phyloP scores from a whole-genome alignment of 768 basidiomycete genomes.

The Amanita inopinata region DNA sequence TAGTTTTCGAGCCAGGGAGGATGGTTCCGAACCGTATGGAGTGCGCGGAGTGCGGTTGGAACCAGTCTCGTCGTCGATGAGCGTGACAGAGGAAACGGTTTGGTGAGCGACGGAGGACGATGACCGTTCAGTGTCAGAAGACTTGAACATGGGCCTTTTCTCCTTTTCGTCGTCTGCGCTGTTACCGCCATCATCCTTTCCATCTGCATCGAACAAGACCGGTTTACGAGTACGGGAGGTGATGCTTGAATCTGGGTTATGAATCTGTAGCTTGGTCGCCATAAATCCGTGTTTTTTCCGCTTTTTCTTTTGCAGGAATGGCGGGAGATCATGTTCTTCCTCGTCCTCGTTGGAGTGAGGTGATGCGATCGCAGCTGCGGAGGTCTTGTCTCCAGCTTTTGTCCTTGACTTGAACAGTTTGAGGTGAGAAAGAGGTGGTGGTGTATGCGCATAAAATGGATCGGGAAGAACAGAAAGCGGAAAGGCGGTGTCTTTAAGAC shows the following conservation, averaged over 20 bases:
- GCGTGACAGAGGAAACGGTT: slow-evolving; percentile 2
- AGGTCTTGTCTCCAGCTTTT: background rate
- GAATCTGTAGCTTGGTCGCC: background rate
- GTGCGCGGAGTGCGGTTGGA: no score
- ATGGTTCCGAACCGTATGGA: background rate
- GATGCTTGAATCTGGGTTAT: background rate
- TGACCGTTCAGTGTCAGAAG: background rate
- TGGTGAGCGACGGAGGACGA: background rate
- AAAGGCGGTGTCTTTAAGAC: background rate
- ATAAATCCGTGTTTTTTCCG: background rate
- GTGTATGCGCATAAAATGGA: slow-evolving; percentile 3
- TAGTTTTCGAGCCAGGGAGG: background rate
- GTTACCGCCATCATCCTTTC: background rate
- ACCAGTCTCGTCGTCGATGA: background rate
- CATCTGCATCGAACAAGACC: background rate
- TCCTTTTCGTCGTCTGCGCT: background rate
- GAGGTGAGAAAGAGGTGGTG: slow-evolving; percentile 2
- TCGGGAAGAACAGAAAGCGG: background rate
- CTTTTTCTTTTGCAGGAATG: background rate
- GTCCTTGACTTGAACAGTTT: background rate
- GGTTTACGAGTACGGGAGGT: background rate
- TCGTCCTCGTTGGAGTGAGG: background rate
- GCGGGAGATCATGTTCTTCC: slow-evolving; percentile 2
- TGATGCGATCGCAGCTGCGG: background rate
- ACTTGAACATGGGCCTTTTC: no score